Evolutionary conservation across 2,329 filamentous ascomycete genomes (phyloP), one percentile per base, ranked within the genome.

Genomic region (Aureobasidium vineae): DNA sequence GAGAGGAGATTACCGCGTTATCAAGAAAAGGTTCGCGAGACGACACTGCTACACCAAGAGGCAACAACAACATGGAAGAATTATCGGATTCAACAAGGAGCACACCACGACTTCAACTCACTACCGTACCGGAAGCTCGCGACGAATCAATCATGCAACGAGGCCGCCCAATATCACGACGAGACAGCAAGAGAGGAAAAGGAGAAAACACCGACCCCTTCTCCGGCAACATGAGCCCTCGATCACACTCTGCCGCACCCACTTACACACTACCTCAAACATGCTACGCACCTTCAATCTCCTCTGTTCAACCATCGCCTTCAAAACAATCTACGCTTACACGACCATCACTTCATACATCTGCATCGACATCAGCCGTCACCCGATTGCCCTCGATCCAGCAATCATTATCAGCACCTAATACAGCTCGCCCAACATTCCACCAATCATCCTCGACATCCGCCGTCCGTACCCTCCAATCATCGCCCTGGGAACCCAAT

Each of bases 61-160:
- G 7, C 19, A 60, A 31, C 19, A 15, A 47, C 26, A n/a, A 11
- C 7, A 16, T 11, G 11, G 33, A 63, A 7, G 59, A 63, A 1
- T 6, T 16, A 7, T 21, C 59, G 15, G 59, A 63, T 13, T 16
- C 45, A 5, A 21, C 26, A 5, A 63, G 45, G 28, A 26, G 19
- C 11, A 52, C 59, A 38, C 43, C 43, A 15, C 59, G 59, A 16
- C 45, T 52, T 2, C 59, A 63, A 52, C 45, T 63, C 16, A 52
- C 59, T 2, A 45, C 59, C 1, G 59, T 63, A 15, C 59, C 59
- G 2, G 59, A 63, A 23, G 41, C 15, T 21, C 59, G 59, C 43
- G 59, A 63, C 6, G 59, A 63, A 31, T 63, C 59, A 1, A 63
- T 50, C 33, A 63, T 63, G 59, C 45, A 63, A 11, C 45, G 59